Evolutionary conservation across 1,284 basidiomycete species (phyloP), one percentile per base, ranked within the genome.

Genomic region (Microbotryum intermedium): DNA sequence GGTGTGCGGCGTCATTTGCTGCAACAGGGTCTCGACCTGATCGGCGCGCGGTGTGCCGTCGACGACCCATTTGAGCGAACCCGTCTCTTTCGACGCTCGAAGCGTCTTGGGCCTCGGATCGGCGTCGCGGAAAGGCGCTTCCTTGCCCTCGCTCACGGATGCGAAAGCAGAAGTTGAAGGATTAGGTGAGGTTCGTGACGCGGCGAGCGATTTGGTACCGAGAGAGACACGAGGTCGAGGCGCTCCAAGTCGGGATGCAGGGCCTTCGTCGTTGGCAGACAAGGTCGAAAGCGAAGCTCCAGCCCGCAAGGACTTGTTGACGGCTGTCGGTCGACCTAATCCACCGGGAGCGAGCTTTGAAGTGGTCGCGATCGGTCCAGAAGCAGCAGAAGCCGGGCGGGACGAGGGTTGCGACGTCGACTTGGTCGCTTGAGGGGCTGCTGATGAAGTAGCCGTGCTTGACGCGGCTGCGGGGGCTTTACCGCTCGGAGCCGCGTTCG

Each of bases 11-110:
- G 95, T 91, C 88, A 97, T 95, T 74, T 98, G 95, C 66, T 82
- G 82, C 64, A 91, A 87, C 44, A 99, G 79, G 39, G 62, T 61
- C 20, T 67, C 94, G 45, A 87, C 82, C 21, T 95, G 81, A 72
- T 97, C 93, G 70, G 90, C 88, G 57, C 89, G 80, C 6, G 85
- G 85, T 84, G 66, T 91, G 75, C 93, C 93, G 87, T 72, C 82
- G 80, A 60, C 65, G 46, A 72, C 62, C 73, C 76, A 77, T 44
- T 69, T 71, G 56, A 71, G 63, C 20, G 82, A 81, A 4, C 82
- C 81, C 21, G 71, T 72, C 72, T 97, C 94, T 71, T 88, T 90
- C 56, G 83, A 81, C 49, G 90, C 77, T 42, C 95, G 82, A 25
- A 77, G 69, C 51, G 81, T 82, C 73, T 91, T 94, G 6, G 83